Evolutionary conservation across 179 eudicot species (phyloP).

Genomic region (Spinacia oleracea): DNA sequence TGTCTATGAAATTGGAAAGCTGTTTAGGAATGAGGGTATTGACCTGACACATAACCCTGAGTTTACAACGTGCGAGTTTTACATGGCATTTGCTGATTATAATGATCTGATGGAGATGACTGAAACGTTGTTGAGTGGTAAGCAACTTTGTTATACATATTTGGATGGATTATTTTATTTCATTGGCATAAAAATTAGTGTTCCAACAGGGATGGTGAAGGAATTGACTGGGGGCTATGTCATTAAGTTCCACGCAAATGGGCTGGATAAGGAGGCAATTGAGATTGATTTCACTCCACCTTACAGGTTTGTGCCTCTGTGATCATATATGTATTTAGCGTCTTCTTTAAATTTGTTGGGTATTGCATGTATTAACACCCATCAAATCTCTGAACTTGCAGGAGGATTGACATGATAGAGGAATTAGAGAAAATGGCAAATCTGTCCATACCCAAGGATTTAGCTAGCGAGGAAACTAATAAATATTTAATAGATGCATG

Average conservation of each 20-base stretch:
- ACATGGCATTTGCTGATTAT: slow-evolving; percentile 97
- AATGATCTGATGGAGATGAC: slow-evolving; percentile 91
- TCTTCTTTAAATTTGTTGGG: not conserved
- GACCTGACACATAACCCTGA: slow-evolving; percentile 98
- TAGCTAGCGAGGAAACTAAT: slow-evolving; percentile 70
- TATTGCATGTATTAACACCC: not conserved
- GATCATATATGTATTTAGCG: not conserved
- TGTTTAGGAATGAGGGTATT: slow-evolving; percentile 94
- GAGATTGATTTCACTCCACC: slow-evolving; percentile 99
- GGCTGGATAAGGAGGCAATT: slow-evolving; percentile 74
- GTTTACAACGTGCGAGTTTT: slow-evolving; percentile 95
- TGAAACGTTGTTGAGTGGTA: slow-evolving; percentile 86
- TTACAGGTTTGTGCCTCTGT: slow-evolving; percentile 62
- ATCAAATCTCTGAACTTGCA: slow-evolving; percentile 32
- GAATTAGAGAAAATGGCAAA: slow-evolving; percentile 83
- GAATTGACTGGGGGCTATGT: slow-evolving; percentile 89
- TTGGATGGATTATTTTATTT: not conserved
- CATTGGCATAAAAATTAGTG: slow-evolving; percentile 11
- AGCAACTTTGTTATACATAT: slow-evolving; percentile 14
- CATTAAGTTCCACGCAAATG: slow-evolving; percentile 84
- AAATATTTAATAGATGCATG: slow-evolving; percentile 78
- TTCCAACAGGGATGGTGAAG: slow-evolving; percentile 77
- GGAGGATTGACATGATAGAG: slow-evolving; percentile 91
- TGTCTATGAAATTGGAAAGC: slow-evolving; percentile 96
- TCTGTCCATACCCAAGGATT: slow-evolving; percentile 84